Conservation (phyloP, 2,329 filamentous ascomycete genomes). For the Bipolaris cookei region DNA sequence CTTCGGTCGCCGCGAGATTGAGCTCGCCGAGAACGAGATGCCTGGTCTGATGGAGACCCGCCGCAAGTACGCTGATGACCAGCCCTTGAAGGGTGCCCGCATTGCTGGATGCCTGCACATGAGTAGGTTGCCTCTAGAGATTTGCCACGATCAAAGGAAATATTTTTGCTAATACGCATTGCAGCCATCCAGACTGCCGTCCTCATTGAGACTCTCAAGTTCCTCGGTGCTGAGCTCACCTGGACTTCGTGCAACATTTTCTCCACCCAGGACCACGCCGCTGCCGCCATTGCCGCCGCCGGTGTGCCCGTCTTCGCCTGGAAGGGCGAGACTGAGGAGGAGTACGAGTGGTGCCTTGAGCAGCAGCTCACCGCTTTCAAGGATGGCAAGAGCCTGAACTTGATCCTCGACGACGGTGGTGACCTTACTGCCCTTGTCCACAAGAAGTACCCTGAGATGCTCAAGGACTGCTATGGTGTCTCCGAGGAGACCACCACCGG, state of each 20-base stretch:
- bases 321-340: conserved; percentile 97
- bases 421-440: conserved; percentile 96
- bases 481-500: conserved; percentile 99
- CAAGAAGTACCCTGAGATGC: conserved; percentile 97
- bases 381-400: conserved; percentile 93
- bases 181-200: conserved; percentile 96
- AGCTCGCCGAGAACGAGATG: conserved; percentile 92
- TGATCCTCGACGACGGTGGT: conserved; percentile 98
- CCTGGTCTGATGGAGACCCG: conserved; percentile 97
- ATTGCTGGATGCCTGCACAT: conserved; percentile 99
- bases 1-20: conserved; percentile 98
- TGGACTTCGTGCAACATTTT: conserved; percentile 99
- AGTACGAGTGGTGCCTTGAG: conserved; percentile 99
- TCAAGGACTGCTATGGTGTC: conserved; percentile 97
- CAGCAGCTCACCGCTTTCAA: conserved; percentile 98
- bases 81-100: conserved; percentile 91
- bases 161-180: conserved; percentile 21
- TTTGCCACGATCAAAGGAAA: neutral
- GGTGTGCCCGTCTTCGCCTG: conserved; percentile 88
- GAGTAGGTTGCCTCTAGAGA: conserved; percentile 62
- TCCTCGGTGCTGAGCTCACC: conserved; percentile 96
- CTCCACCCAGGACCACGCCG: conserved; percentile 98
- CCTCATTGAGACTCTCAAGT: conserved; percentile 95
- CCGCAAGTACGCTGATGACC: conserved; percentile 86
- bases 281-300: conserved; percentile 91